Conservation (phyloP, 2,329 filamentous ascomycete genomes). For the Canariomyces notabilis region DNA sequence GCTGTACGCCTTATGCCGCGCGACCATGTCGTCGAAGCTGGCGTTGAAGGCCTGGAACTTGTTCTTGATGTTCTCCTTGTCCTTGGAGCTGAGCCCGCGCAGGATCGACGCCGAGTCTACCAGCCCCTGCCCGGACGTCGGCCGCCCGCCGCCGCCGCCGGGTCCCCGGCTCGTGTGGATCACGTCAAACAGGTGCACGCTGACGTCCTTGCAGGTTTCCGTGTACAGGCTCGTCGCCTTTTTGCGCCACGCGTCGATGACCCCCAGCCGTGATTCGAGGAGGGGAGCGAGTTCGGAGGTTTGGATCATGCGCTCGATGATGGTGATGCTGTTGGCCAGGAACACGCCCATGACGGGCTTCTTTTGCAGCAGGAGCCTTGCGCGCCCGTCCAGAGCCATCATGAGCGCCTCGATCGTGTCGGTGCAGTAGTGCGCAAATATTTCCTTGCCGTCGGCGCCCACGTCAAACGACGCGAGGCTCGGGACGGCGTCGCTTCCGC, state of each 20-base stretch:
- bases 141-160: conserved; percentile 44
- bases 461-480: conserved; percentile 79
- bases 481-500: conserved; percentile 58
- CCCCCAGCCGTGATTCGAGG: conserved; percentile 58
- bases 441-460: conserved; percentile 77
- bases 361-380: conserved; percentile 65
- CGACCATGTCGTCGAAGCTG: conserved; percentile 82
- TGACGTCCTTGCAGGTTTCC: conserved; percentile 83
- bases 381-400: conserved; percentile 67
- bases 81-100: conserved; percentile 78
- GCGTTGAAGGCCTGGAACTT: conserved; percentile 92
- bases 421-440: conserved; percentile 84
- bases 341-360: conserved; percentile 83
- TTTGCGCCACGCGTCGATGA: conserved; percentile 82
- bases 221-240: conserved; percentile 77
- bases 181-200: conserved; percentile 78
- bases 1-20: conserved; percentile 72
- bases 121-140: conserved; percentile 62
- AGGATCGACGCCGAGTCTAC: conserved; percentile 78
- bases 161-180: conserved; percentile 75
- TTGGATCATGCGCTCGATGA: conserved; percentile 79
- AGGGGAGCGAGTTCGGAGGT: conserved; percentile 73
- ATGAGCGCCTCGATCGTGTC: conserved; percentile 85
- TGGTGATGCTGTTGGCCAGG: conserved; percentile 78
- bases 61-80: conserved; percentile 93